A percentile compares a stretch with the other conserved stretches of the same genome.
Evolutionary conservation across 1,284 basidiomycete species (phyloP).

Genomic region (Wallemia mellicola): DNA sequence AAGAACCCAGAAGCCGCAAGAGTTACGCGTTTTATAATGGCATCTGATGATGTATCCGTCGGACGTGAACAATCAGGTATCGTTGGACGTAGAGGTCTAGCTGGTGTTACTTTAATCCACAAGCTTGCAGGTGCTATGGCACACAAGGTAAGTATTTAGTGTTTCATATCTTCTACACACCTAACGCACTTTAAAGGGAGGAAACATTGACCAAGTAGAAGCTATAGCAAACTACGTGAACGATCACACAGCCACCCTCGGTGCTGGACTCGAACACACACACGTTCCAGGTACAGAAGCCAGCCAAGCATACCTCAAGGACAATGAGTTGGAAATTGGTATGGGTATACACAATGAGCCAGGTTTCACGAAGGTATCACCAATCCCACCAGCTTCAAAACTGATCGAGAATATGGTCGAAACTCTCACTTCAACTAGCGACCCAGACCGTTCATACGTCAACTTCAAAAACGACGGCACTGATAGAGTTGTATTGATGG

Average conservation of each 20-base stretch:
- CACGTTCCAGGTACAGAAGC: slow-evolving; percentile 58
- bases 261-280: slow-evolving; percentile 70
- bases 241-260: slow-evolving; percentile 38
- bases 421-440: slow-evolving; percentile 38
- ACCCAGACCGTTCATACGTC: slow-evolving; percentile 57
- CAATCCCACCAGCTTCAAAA: slow-evolving; percentile 32
- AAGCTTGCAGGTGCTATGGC: slow-evolving; percentile 68
- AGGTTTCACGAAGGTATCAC: slow-evolving; percentile 38
- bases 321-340: slow-evolving; percentile 51
- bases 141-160: too few species aligned
- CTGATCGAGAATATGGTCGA: slow-evolving; percentile 41
- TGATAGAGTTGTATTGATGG: slow-evolving; percentile 23
- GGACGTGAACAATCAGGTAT: slow-evolving; percentile 44
- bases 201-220: slow-evolving; percentile 40
- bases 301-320: slow-evolving; percentile 26
- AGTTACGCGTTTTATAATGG: slow-evolving; percentile 46
- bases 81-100: slow-evolving; percentile 56
- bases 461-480: slow-evolving; percentile 35
- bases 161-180: too few species aligned
- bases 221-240: slow-evolving; percentile 35
- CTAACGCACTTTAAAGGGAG: too few species aligned
- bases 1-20: slow-evolving; percentile 33
- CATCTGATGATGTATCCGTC: slow-evolving; percentile 76
- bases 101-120: slow-evolving; percentile 68
- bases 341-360: slow-evolving; percentile 68